A percentile compares a stretch with the other conserved stretches of the same genome.
Conservation (phyloP, 306 rosid genomes). For the Hippophae tibetana region DNA sequence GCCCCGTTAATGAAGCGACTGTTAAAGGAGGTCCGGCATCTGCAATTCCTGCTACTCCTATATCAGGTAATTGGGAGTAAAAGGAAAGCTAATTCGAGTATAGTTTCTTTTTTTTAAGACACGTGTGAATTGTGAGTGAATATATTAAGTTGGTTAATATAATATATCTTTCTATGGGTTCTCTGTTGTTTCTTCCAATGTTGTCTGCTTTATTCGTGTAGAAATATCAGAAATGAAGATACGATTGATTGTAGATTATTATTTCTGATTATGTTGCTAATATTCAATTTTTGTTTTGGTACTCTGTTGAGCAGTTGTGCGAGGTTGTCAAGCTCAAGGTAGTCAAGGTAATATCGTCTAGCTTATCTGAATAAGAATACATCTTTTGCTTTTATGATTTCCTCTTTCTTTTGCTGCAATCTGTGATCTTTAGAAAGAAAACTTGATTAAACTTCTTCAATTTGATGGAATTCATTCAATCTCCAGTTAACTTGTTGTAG, state of each 20-base stretch:
- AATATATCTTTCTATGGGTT: too few relatives aligned
- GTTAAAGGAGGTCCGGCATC: conserved; percentile 24
- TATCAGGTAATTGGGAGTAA: conserved; percentile 41
- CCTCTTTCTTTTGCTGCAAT: too few relatives aligned
- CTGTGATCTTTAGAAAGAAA: too few relatives aligned
- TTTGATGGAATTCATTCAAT: too few relatives aligned
- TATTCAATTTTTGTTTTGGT: conserved; percentile 3
- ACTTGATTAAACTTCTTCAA: too few relatives aligned
- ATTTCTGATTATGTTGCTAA: neutral
- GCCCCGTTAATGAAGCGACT: conserved; percentile 34
- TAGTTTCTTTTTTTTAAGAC: neutral
- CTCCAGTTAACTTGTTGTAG: too few relatives aligned
- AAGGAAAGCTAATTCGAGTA: neutral
- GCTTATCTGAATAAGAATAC: too few relatives aligned
- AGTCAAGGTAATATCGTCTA: conserved; percentile 18
- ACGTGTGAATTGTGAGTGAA: too few relatives aligned
- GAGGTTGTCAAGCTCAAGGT: conserved; percentile 34
- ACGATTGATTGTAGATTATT: neutral
- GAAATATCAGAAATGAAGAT: too few relatives aligned
- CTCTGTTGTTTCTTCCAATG: too few relatives aligned
- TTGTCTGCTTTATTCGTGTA: too few relatives aligned
- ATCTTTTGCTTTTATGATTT: neutral
- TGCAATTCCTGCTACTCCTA: conserved; percentile 45
- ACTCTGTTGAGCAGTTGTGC: conserved; percentile 18
- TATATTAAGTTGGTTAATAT: too few relatives aligned